Evolutionary conservation across 305 asterid genomes (phyloP).

Genomic region (Fraxinus baroniana): DNA sequence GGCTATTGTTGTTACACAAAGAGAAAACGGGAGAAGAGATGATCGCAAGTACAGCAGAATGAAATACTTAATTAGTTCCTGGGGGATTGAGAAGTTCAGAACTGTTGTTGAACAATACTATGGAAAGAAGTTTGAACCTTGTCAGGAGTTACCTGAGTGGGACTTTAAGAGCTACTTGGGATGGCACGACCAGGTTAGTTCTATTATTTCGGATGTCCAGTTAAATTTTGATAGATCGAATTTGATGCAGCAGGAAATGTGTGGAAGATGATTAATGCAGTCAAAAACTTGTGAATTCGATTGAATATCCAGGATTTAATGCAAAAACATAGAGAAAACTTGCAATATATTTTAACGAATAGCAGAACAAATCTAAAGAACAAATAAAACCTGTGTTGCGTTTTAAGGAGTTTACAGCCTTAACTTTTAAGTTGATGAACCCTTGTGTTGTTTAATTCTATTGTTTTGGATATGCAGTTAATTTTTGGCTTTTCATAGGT

Average conservation of each 20-base stretch:
- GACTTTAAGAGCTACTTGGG: conserved; percentile 93
- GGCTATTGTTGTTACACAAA: conserved; percentile 90
- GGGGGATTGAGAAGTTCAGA: conserved; percentile 63
- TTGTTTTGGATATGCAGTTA: neutral
- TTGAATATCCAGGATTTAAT: neutral
- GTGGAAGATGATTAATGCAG: neutral
- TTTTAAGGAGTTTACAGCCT: neutral
- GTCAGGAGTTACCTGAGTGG: conserved; percentile 89
- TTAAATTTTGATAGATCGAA: conserved; percentile 3
- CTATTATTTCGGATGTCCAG: neutral
- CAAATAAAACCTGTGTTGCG: neutral
- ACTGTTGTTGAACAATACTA: conserved; percentile 80
- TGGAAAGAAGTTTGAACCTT: conserved; percentile 77
- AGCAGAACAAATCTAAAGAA: neutral
- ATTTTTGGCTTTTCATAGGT: neutral
- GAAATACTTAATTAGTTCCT: conserved; percentile 71
- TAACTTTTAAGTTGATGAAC: conserved; percentile 15
- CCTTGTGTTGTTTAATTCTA: conserved; percentile 22
- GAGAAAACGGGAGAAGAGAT: conserved; percentile 96
- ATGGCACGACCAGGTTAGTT: conserved; percentile 88
- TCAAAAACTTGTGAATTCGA: neutral
- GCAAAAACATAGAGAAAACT: neutral
- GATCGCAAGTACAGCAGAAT: conserved; percentile 93
- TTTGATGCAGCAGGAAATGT: neutral
- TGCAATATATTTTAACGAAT: neutral